These are phyloP conservation scores for Angomonas ambiguus DNA, from an alignment of 208 protist species.

Conservation along the genomic window DNA sequence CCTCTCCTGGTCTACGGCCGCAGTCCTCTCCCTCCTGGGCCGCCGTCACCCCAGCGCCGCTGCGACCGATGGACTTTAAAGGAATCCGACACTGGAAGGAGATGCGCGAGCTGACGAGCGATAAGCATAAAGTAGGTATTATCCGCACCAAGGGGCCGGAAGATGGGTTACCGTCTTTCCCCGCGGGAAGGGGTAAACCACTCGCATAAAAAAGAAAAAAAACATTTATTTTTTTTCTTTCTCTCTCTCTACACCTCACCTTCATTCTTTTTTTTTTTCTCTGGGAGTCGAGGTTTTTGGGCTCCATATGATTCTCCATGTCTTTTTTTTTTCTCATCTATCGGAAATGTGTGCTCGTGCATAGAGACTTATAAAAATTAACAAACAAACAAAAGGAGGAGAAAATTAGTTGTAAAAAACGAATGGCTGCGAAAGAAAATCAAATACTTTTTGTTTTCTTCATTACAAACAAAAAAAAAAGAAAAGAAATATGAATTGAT, in stretches of 20 bases:
- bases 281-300: too few relatives aligned
- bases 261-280: too few relatives aligned
- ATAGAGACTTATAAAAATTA: too few relatives aligned
- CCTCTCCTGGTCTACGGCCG: too few relatives aligned
- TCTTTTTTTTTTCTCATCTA: too few relatives aligned
- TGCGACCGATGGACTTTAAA: slow-evolving; percentile 70
- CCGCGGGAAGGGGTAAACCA: slow-evolving; percentile 51
- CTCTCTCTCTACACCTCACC: neutral
- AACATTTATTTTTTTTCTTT: slow-evolving; percentile 6
- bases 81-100: slow-evolving; percentile 76
- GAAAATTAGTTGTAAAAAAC: too few relatives aligned
- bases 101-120: slow-evolving; percentile 16
- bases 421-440: too few relatives aligned
- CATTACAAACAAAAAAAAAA: neutral
- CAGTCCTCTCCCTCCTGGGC: slow-evolving; percentile 19
- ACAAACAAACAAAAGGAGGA: too few relatives aligned
- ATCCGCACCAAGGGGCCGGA: slow-evolving; percentile 48
- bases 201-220: slow-evolving; percentile 27
- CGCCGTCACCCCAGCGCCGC: slow-evolving; percentile 42
- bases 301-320: too few relatives aligned
- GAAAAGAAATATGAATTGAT: neutral
- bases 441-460: too few relatives aligned
- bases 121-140: slow-evolving; percentile 21
- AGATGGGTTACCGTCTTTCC: slow-evolving; percentile 47
- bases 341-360: too few relatives aligned